phyloP scores from a whole-genome alignment of 2,329 filamentous ascomycete genomes.

The Alternaria incomplexa region DNA sequence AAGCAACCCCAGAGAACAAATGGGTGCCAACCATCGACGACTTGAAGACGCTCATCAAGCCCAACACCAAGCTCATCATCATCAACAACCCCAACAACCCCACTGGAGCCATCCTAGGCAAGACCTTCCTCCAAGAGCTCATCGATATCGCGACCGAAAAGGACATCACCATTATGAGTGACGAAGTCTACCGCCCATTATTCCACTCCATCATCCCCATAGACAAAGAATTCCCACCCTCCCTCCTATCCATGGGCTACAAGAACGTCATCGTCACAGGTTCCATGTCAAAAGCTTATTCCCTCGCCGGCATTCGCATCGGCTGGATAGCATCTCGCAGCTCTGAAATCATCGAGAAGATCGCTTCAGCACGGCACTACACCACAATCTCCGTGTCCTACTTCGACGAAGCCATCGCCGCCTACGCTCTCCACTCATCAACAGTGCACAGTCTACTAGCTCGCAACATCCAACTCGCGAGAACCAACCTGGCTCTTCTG shows the following conservation, averaged over 20 bases:
- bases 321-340: slow-evolving; percentile 81
- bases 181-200: slow-evolving; percentile 85
- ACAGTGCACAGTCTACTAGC: slow-evolving; percentile 69
- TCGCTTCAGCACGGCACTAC: slow-evolving; percentile 75
- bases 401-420: slow-evolving; percentile 79
- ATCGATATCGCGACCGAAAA: slow-evolving; percentile 67
- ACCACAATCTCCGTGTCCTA: slow-evolving; percentile 87
- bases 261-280: slow-evolving; percentile 74
- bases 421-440: slow-evolving; percentile 70
- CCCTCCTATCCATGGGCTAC: slow-evolving; percentile 75
- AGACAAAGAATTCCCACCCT: slow-evolving; percentile 66
- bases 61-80: slow-evolving; percentile 74
- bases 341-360: slow-evolving; percentile 64
- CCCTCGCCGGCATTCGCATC: slow-evolving; percentile 78
- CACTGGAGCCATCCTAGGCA: slow-evolving; percentile 73
- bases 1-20: slow-evolving; percentile 66
- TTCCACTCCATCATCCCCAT: slow-evolving; percentile 71
- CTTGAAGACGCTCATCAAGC: slow-evolving; percentile 67
- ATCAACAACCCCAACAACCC: slow-evolving; percentile 84
- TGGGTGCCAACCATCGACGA: slow-evolving; percentile 73
- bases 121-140: slow-evolving; percentile 64
- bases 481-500: slow-evolving; percentile 70
- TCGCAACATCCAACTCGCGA: slow-evolving; percentile 71
- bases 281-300: slow-evolving; percentile 85
- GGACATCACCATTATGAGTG: slow-evolving; percentile 71